Evolutionary conservation across 371 early-diverging fungal genomes (phyloP).

Genomic region (Phascolomyces articulosus): DNA sequence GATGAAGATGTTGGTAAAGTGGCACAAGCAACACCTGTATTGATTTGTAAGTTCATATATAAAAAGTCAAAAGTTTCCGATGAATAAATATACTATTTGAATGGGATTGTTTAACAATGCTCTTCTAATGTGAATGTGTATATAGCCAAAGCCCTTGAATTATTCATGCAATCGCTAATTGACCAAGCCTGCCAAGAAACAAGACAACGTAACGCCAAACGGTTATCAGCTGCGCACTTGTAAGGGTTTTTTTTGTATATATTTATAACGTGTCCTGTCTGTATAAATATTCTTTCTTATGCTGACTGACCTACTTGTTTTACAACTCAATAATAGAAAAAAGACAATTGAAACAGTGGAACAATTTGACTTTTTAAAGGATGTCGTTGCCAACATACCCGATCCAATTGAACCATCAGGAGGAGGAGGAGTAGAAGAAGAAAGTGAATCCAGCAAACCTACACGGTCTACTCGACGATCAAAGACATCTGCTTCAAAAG

Average conservation of each 20-base stretch:
- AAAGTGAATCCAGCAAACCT: conserved; percentile 19
- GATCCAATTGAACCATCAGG: conserved; percentile 63
- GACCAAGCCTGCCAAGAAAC: conserved; percentile 88
- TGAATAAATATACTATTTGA: neutral
- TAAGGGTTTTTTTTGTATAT: conserved; percentile 38
- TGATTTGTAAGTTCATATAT: conserved; percentile 79
- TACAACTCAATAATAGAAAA: conserved; percentile 81
- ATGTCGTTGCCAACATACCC: conserved; percentile 84
- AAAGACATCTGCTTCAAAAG: conserved; percentile 8
- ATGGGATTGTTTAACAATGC: neutral
- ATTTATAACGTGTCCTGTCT: no score
- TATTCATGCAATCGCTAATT: conserved; percentile 92
- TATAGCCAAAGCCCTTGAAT: conserved; percentile 90
- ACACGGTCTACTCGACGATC: conserved; percentile 29
- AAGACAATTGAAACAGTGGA: conserved; percentile 83
- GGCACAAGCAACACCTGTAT: conserved; percentile 96
- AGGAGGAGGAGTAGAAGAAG: conserved; percentile 1
- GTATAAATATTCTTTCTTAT: no score
- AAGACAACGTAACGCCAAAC: conserved; percentile 76
- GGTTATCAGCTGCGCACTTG: conserved; percentile 86
- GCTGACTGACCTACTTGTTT: no score
- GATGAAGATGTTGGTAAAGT: conserved; percentile 99
- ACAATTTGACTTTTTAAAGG: conserved; percentile 93
- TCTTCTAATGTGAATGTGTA: neutral
- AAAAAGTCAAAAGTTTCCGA: neutral